Conservation (phyloP, 176 grass and related monocot genomes). For the Musa schizocarpa region DNA sequence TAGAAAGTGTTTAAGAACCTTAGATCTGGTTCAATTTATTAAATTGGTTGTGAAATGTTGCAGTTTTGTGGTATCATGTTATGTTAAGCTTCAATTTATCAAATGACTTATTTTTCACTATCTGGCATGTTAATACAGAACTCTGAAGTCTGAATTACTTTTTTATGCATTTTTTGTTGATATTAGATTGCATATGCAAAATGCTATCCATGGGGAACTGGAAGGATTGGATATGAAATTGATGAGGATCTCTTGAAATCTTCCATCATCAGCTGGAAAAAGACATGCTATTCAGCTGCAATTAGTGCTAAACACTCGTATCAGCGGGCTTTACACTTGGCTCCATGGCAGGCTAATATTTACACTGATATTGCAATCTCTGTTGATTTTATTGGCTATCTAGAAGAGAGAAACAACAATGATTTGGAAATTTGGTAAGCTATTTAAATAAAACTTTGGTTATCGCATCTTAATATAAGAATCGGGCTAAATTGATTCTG, state of each 20-base stretch:
- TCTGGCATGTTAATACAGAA: constrained; percentile 2
- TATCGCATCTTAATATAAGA: not conserved
- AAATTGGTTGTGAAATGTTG: no score
- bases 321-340: constrained; percentile 51
- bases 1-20: no score
- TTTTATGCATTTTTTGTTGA: constrained; percentile 1
- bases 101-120: not conserved
- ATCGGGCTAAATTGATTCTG: constrained; percentile 21
- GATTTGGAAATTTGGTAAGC: constrained; percentile 52
- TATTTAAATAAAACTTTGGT: constrained; percentile 15
- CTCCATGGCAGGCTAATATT: constrained; percentile 92
- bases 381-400: constrained; percentile 56
- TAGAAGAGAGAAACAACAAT: constrained; percentile 27
- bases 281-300: constrained; percentile 45
- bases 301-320: constrained; percentile 69
- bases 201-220: constrained; percentile 71
- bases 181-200: constrained; percentile 65
- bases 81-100: not conserved
- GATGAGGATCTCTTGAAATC: constrained; percentile 44
- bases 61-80: no score
- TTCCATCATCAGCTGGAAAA: constrained; percentile 62
- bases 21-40: no score
- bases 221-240: constrained; percentile 21
- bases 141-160: constrained; percentile 15
- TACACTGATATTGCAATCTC: constrained; percentile 72